A percentile compares a stretch with the other conserved stretches of the same genome.
phyloP scores from a whole-genome alignment of 1,284 basidiomycete genomes.

The Apiotrichum laibachii region DNA sequence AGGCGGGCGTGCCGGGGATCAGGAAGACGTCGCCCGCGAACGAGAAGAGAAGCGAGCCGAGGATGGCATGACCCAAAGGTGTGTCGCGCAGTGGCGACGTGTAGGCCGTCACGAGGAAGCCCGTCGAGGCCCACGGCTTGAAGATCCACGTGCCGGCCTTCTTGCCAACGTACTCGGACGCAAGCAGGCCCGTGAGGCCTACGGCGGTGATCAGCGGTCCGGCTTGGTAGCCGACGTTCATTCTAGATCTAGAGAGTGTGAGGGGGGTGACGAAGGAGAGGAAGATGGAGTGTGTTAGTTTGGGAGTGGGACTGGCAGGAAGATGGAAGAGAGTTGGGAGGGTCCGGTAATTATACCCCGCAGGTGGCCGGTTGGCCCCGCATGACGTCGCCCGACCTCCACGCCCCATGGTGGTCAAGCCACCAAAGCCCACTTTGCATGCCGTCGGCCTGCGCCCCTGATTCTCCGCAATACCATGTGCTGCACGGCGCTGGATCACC shows the following conservation, averaged over 20 bases:
- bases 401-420: too few species aligned
- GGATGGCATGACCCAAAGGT: slow-evolving; percentile 3
- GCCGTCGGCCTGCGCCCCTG: too few species aligned
- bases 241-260: not conserved
- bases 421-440: too few species aligned
- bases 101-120: slow-evolving; percentile 15
- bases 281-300: not conserved
- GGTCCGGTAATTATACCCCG: too few species aligned
- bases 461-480: too few species aligned
- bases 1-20: slow-evolving; percentile 6
- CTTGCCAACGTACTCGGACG: slow-evolving; percentile 2
- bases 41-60: slow-evolving; percentile 12
- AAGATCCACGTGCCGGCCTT: slow-evolving; percentile 12
- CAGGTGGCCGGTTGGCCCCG: too few species aligned
- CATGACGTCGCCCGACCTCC: too few species aligned
- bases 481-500: too few species aligned
- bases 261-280: not conserved
- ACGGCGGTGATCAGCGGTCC: slow-evolving; percentile 16
- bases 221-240: not conserved
- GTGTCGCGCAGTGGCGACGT: slow-evolving; percentile 2
- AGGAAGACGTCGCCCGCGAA: slow-evolving; percentile 20
- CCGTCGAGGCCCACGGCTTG: slow-evolving; percentile 20
- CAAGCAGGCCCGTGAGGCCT: slow-evolving; percentile 13
- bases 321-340: too few species aligned
- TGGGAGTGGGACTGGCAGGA: too few species aligned